Percentiles rank a stretch among this genome's conserved stretches.
phyloP scores from a whole-genome alignment of 2,329 filamentous ascomycete species.

The Colletotrichum tanaceti region DNA sequence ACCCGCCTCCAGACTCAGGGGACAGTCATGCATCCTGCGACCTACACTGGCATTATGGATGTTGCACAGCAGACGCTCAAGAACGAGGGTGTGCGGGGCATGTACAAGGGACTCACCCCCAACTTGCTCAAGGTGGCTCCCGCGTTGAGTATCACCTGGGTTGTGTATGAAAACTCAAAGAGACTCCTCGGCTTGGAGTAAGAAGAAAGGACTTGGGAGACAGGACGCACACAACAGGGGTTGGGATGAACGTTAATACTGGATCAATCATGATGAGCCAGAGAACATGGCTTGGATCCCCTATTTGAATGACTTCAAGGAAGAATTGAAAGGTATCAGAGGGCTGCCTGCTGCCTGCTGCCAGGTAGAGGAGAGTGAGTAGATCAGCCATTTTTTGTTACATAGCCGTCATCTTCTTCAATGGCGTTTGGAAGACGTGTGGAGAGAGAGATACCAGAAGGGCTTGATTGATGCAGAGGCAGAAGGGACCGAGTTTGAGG shows the following conservation, averaged over 20 bases:
- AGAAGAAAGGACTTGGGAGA: slow-evolving; percentile 22
- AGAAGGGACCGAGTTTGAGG: slow-evolving; percentile 3
- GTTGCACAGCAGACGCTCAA: slow-evolving; percentile 85
- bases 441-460: slow-evolving; percentile 37
- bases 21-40: slow-evolving; percentile 88
- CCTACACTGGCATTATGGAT: slow-evolving; percentile 91
- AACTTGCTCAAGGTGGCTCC: slow-evolving; percentile 97
- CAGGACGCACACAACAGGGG: slow-evolving; percentile 7
- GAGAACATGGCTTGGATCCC: background rate
- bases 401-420: slow-evolving; percentile 18
- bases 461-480: slow-evolving; percentile 24
- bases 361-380: slow-evolving; percentile 11
- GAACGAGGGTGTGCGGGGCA: slow-evolving; percentile 83
- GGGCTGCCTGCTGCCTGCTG: background rate
- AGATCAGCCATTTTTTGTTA: slow-evolving; percentile 28
- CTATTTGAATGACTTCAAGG: background rate
- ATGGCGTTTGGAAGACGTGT: slow-evolving; percentile 37
- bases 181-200: slow-evolving; percentile 69
- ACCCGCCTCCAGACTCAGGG: slow-evolving; percentile 95
- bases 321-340: slow-evolving; percentile 14
- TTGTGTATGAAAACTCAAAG: slow-evolving; percentile 93
- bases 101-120: slow-evolving; percentile 95
- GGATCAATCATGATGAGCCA: background rate
- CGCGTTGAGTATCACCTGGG: slow-evolving; percentile 93
- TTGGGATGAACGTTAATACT: slow-evolving; percentile 9